These are phyloP conservation scores for Aspergillus biplanus DNA, from an alignment of 495 filamentous ascomycete species.

Conservation along the genomic window DNA sequence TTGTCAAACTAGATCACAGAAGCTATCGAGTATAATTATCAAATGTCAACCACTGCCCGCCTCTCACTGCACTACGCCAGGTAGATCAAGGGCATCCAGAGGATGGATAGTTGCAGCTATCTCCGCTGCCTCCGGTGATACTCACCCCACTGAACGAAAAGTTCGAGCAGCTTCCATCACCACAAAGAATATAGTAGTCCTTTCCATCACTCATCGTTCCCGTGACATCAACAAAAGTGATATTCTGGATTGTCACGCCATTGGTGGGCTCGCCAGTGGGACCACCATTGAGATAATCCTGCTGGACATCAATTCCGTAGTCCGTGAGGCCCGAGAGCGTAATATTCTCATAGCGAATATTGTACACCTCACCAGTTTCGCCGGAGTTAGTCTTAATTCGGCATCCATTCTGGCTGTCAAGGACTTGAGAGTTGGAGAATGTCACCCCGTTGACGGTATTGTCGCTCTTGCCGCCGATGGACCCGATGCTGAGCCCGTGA, in stretches of 20 bases:
- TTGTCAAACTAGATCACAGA: too few species aligned
- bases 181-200: slow-evolving; percentile 56
- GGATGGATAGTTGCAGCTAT: slow-evolving; percentile 46
- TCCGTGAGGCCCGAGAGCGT: slow-evolving; percentile 41
- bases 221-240: slow-evolving; percentile 45
- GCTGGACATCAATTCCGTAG: slow-evolving; percentile 53
- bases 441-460: slow-evolving; percentile 50
- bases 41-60: too few species aligned
- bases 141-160: slow-evolving; percentile 42
- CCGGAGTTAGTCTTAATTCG: slow-evolving; percentile 52
- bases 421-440: slow-evolving; percentile 37
- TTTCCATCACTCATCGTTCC: slow-evolving; percentile 41
- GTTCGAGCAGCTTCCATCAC: slow-evolving; percentile 46
- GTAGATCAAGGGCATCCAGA: slow-evolving; percentile 27
- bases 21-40: too few species aligned
- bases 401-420: slow-evolving; percentile 41
- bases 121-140: slow-evolving; percentile 45
- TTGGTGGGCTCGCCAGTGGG: slow-evolving; percentile 48
- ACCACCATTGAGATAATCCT: slow-evolving; percentile 55
- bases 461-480: slow-evolving; percentile 51
- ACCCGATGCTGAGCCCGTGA: slow-evolving; percentile 53
- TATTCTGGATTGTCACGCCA: slow-evolving; percentile 44
- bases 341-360: slow-evolving; percentile 51
- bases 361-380: slow-evolving; percentile 44
- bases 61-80: too few species aligned